Percentiles rank a stretch among this genome's conserved stretches.
Evolutionary conservation across 305 asterid species (phyloP).

Genomic region (Fraxinus velutina): DNA sequence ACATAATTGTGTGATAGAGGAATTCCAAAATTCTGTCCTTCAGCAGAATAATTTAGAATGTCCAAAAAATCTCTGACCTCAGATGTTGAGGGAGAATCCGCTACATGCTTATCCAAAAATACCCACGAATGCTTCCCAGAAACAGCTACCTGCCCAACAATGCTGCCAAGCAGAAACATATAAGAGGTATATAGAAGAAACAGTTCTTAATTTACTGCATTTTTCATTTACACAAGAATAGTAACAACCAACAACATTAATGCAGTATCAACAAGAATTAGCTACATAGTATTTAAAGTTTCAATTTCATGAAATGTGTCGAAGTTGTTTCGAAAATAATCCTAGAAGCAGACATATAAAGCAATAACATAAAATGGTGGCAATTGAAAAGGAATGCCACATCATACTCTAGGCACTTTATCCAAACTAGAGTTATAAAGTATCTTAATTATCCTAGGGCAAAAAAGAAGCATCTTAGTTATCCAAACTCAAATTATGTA

Average conservation of each 20-base stretch:
- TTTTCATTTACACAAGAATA: background rate
- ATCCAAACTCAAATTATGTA: background rate
- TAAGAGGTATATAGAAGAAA: background rate
- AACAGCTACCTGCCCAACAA: slow-evolving; percentile 85
- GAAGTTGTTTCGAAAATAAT: background rate
- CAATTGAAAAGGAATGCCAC: background rate
- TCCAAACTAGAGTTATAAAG: background rate
- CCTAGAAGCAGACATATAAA: slow-evolving; percentile 20
- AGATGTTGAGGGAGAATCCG: slow-evolving; percentile 43
- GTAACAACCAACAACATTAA: slow-evolving; percentile 5
- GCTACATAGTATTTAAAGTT: slow-evolving; percentile 9
- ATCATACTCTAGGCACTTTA: background rate
- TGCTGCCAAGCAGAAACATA: slow-evolving; percentile 43
- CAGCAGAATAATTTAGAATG: background rate
- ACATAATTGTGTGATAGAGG: slow-evolving; percentile 2
- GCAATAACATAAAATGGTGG: background rate
- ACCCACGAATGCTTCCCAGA: slow-evolving; percentile 92
- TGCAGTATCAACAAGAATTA: slow-evolving; percentile 17
- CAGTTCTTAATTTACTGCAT: slow-evolving; percentile 4
- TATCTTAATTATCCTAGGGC: background rate
- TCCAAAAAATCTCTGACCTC: slow-evolving; percentile 45
- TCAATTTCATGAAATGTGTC: background rate
- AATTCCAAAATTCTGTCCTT: background rate
- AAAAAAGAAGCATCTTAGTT: background rate
- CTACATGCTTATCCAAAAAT: slow-evolving; percentile 48